These are phyloP conservation scores for Raphanus hybrid DNA, from an alignment of 441 rosid species.

Conservation along the genomic window DNA sequence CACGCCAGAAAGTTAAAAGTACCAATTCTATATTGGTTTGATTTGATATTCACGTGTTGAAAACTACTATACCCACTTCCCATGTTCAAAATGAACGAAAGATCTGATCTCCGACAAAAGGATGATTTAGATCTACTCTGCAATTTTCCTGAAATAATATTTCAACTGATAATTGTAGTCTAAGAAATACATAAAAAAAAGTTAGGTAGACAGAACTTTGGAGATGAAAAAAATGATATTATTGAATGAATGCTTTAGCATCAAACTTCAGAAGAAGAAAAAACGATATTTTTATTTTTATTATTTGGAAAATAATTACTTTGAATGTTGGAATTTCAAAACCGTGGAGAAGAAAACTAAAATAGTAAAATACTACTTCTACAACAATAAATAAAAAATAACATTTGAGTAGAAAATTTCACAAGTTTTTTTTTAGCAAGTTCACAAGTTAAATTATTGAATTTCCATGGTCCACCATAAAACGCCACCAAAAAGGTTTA, in stretches of 20 bases:
- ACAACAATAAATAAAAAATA: neutral
- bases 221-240: neutral
- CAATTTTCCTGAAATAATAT: no score
- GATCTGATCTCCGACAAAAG: no score
- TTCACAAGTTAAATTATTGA: neutral
- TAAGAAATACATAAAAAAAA: neutral
- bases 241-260: neutral
- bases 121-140: no score
- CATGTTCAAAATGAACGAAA: no score
- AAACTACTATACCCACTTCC: no score
- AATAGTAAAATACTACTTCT: neutral
- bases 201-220: neutral
- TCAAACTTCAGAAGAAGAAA: neutral
- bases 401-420: neutral
- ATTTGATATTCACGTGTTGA: no score
- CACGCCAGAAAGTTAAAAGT: neutral
- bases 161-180: no score
- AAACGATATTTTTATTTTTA: neutral
- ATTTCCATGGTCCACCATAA: constrained; percentile 1
- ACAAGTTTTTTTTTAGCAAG: neutral
- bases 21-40: neutral
- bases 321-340: neutral
- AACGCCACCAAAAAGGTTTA: neutral
- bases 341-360: neutral
- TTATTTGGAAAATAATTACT: neutral